Evolutionary conservation across 805 yeast species (phyloP), one percentile per base, ranked within the genome.

Genomic region (Candida tammaniensis): DNA sequence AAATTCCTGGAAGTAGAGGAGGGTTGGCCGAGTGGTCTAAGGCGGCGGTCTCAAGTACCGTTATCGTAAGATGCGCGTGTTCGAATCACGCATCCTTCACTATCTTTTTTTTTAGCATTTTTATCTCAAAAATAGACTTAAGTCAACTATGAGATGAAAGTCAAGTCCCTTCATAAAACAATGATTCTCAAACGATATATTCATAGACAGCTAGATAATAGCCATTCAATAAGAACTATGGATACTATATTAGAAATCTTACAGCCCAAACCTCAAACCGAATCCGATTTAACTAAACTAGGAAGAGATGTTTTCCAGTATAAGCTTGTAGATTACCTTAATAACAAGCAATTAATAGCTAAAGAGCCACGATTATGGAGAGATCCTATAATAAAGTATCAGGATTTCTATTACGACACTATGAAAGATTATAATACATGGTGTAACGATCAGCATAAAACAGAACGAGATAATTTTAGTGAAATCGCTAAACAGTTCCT

Each of bases 261-360:
- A n/a, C 24, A 36, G 16, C 31, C 39, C 3, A 30, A 24, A 12
- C 7, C 8, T 7, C n/a, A 5, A 3, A 16, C 21, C 11, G 33
- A 30, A n/a, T 30, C 33, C 9, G 25, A 27, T 3, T n/a, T 24
- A 12, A n/a, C 14, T 11, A 26, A 27, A 7, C 24, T 41, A 12
- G 54, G 54, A 4, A 34, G 37, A 31, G 46, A 46, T 13, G 18
- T 47, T 3, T 40, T 45, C 17, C 36, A 39, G 19, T 48, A 44
- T 24, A 37, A 37, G 12, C 29, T 44, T 4, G 22, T 44, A 13
- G 27, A 33, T 12, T 36, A 28, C 16, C 24, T 48, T n/a, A 48
- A 48, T 25, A 40, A 46, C 17, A 34, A 29, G 12, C 36, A 40
- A 5, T 21, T 48, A 4, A 21, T 46, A 6, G 24, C 30, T 4